Base-by-base conservation (phyloP, 768 basidiomycete genomes). In the Clitopilus passeckerianus region DNA sequence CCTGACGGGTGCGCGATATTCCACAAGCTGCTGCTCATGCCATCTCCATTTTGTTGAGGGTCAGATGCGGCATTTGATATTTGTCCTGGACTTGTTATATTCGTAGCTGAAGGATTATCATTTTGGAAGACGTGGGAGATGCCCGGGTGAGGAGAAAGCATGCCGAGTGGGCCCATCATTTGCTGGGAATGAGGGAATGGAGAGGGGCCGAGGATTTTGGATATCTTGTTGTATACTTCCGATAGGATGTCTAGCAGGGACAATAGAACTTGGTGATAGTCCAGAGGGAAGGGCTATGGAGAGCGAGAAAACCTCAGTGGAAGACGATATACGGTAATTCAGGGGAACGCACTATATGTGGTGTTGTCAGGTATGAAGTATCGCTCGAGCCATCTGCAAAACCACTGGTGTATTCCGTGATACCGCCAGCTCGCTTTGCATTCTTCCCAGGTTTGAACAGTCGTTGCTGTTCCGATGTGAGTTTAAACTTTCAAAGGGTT, bases 231-330 rank as follows among this genome's bases (percentile, higher is more conserved):
- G 76, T 95, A 96, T 30, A 92, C 85, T 67, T 94, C 92, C 16
- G 91, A 90, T 41, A 95, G 81, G 53, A 95, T 89, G 68, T 95
- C 94, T 57, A 94, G 86, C 24, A 94, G 85, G 34, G 93, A 92
- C 57, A 93, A 83, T 34, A 95, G 83, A 9, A 90, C 91, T 73
- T 95, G 90, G 64, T 91, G 88, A 68, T 96, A 95, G 71, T 95
- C 93, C 57, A 95, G 71, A 2, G 87, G 77, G 72, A 95, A 95
- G n/a, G 93, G 90, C 93, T 94, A 56, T 56, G 9, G n/a, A 60
- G 55, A 61, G 50, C 62, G 10, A 30, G 24, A 58, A 4, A 30
- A 7, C 27, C 23, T 20, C n/a, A 53, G 24, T 18, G 35, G 24
- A 9, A 37, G 24, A 34, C 41, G 18, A 58, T 8, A 57, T 8